A percentile compares a stretch with the other conserved stretches of the same genome.
Evolutionary conservation across 2,329 filamentous ascomycete species (phyloP).

Genomic region (Colletotrichum sp.): DNA sequence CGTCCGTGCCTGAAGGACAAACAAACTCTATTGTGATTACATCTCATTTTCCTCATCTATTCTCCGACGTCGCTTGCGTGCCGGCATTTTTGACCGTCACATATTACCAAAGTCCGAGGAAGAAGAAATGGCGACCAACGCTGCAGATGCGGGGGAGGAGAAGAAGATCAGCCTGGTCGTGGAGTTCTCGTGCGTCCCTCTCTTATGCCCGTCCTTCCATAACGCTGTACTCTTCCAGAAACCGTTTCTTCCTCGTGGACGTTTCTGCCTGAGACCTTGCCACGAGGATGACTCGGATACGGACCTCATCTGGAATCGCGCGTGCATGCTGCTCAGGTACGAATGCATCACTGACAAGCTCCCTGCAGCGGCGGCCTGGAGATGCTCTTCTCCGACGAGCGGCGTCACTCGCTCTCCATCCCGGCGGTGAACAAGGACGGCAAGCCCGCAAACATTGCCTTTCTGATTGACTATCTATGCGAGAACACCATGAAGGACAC

Average conservation of each 20-base stretch:
- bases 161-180: slow-evolving; percentile 65
- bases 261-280: not conserved
- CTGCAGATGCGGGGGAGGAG: slow-evolving; percentile 22
- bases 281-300: not conserved
- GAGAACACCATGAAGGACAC: slow-evolving; percentile 83
- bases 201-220: not conserved
- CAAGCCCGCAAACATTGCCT: slow-evolving; percentile 71
- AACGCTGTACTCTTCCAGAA: not conserved
- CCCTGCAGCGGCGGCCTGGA: slow-evolving; percentile 81
- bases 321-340: not conserved
- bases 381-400: slow-evolving; percentile 87
- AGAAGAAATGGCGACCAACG: slow-evolving; percentile 13
- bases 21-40: slow-evolving; percentile 14
- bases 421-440: slow-evolving; percentile 67
- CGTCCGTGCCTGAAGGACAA: slow-evolving; percentile 3
- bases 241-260: not conserved
- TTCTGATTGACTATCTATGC: slow-evolving; percentile 81
- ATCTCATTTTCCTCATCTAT: slow-evolving; percentile 17
- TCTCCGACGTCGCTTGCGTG: slow-evolving; percentile 8
- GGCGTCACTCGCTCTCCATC: slow-evolving; percentile 73
- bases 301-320: not conserved
- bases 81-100: not conserved
- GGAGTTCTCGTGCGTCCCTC: slow-evolving; percentile 67
- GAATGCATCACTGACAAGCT: slow-evolving; percentile 9
- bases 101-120: not conserved